Base-by-base conservation (phyloP, 768 basidiomycete genomes). In the Lactarius pseudohatsudake region DNA sequence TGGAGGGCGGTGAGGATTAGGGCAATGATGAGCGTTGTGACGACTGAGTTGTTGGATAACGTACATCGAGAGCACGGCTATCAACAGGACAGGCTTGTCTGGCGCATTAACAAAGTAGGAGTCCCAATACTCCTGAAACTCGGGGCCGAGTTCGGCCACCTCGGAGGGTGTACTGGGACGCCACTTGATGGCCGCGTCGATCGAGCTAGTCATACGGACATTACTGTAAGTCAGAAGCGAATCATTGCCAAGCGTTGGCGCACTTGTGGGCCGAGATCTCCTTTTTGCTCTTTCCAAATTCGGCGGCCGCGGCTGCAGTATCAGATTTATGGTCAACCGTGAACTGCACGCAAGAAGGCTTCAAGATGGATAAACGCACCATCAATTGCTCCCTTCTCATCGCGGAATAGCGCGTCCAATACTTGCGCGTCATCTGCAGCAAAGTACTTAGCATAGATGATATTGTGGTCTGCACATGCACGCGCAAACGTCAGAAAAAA, bases 211-310 rank as follows among this genome's bases (percentile, higher is more conserved):
- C 6, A 30, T 1, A 10, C 2, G 1, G 20, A 62, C 13, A 47
- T 50, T 36, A n/a, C n/a, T n/a, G n/a, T n/a, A 28, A 22, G 9
- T 26, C 54, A 54, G 16, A 56, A 54, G 26, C 15, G 10, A 7
- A 64, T 7, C 36, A 20, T 40, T 30, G 8, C 36, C 36, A 38
- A 38, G 36, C 13, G 13, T 74, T 79, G 70, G 87, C 79, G 2
- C 38, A 86, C 88, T 85, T 88, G 69, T 82, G 79, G 0, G 85
- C 78, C 70, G 72, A 89, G 77, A 56, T 83, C 70, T 3, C 85
- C 85, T 43, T 16, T 10, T 3, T 84, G 0, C 73, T 72, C 26
- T 72, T 69, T 10, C 72, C 64, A 75, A 77, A 83, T 53, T 79
- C 73, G 30, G 60, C 69, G 34, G 70, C 70, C 71, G 77, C 76